phyloP scores from a whole-genome alignment of 176 grass and related monocot genomes.

The Musa acuminata region DNA sequence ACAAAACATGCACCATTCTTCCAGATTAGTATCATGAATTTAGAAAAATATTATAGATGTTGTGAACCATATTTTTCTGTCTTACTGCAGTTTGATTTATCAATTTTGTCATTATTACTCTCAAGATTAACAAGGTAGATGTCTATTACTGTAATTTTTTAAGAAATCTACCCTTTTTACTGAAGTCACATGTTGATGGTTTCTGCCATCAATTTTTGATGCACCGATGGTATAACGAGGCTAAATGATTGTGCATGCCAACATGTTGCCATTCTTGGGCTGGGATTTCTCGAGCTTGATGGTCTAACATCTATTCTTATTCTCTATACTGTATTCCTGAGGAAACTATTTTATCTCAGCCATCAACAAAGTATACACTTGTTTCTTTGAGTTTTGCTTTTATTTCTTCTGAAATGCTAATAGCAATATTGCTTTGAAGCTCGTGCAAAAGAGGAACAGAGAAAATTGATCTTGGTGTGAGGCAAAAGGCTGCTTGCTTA shows the following conservation, averaged over 20 bases:
- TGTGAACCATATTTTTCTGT: background rate
- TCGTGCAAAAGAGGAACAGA: constrained; percentile 73
- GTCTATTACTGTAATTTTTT: too few relatives aligned
- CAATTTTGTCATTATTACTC: background rate
- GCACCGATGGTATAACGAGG: constrained; percentile 64
- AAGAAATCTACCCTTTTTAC: background rate
- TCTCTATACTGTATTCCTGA: background rate
- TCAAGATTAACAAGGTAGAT: too few relatives aligned
- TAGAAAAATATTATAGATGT: too few relatives aligned
- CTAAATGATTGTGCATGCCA: constrained; percentile 75
- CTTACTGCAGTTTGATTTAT: background rate
- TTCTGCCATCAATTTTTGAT: constrained; percentile 16
- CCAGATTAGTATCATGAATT: background rate
- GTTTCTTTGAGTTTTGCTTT: constrained; percentile 18
- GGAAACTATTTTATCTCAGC: background rate
- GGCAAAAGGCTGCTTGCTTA: constrained; percentile 58
- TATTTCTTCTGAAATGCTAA: constrained; percentile 22
- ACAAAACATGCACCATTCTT: background rate
- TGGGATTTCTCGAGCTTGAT: constrained; percentile 85
- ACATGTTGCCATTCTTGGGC: constrained; percentile 79
- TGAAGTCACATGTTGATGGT: constrained; percentile 10
- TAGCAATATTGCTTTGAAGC: constrained; percentile 39
- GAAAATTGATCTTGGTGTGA: constrained; percentile 63
- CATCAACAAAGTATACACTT: constrained; percentile 9
- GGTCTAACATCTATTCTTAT: constrained; percentile 31